Conservation (phyloP, 352 stramenopile genomes). For the Pythium periplocum region DNA sequence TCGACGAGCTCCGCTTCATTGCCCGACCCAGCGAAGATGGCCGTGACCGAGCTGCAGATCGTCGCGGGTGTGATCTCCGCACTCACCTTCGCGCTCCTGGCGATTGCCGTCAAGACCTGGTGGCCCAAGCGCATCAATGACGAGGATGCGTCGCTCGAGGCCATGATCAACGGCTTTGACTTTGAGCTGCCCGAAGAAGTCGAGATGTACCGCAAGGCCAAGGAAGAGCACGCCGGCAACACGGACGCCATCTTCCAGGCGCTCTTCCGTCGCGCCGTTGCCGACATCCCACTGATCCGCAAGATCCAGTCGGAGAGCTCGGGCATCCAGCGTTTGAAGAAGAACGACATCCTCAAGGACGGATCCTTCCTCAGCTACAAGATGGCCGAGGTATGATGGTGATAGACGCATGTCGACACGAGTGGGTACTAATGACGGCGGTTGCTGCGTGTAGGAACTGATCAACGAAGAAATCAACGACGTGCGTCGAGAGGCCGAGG, state of each 20-base stretch:
- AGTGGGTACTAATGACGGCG: not conserved
- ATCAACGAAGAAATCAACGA: conserved; percentile 88
- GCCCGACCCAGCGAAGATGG: conserved; percentile 18
- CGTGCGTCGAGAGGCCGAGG: conserved; percentile 69
- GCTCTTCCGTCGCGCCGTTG: conserved; percentile 78
- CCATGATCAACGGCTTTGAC: conserved; percentile 89
- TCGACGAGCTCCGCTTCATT: conserved; percentile 4
- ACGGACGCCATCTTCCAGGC: conserved; percentile 71
- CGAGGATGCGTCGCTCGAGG: conserved; percentile 72
- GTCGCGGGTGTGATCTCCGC: conserved; percentile 57
- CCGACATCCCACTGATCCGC: conserved; percentile 80
- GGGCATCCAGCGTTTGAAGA: conserved; percentile 81
- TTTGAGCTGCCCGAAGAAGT: conserved; percentile 79
- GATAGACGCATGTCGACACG: not conserved
- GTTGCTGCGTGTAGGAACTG: conserved; percentile 35
- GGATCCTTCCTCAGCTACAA: conserved; percentile 86
- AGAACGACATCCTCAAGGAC: conserved; percentile 87
- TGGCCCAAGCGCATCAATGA: conserved; percentile 67
- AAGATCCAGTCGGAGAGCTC: conserved; percentile 85
- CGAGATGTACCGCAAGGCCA: conserved; percentile 68
- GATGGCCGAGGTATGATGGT: conserved; percentile 45
- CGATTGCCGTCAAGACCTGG: conserved; percentile 60
- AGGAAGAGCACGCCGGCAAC: conserved; percentile 58
- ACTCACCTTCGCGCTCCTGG: conserved; percentile 50
- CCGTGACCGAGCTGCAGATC: conserved; percentile 69